These are phyloP conservation scores for Xylaria multiplex DNA, from an alignment of 2,329 filamentous ascomycete genomes.

Conservation along the genomic window DNA sequence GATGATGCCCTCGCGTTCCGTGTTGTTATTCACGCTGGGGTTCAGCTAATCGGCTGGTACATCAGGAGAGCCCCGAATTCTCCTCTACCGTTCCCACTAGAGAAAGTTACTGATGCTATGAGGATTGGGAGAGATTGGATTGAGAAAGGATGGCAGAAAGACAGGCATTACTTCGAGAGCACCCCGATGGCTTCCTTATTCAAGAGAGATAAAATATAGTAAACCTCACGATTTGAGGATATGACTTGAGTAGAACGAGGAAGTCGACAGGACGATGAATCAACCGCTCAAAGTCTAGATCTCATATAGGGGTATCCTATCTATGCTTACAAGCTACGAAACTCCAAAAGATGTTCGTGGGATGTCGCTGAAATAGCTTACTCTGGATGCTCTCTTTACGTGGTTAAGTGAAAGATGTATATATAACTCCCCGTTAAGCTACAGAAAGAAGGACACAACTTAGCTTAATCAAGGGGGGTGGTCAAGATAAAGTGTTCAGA, in stretches of 20 bases:
- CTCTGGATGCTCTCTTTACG: too few relatives aligned
- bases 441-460: too few relatives aligned
- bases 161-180: conserved; percentile 6
- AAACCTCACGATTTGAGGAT: not conserved
- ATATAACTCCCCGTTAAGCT: too few relatives aligned
- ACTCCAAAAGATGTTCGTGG: too few relatives aligned
- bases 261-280: not conserved
- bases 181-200: conserved; percentile 15
- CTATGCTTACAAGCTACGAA: too few relatives aligned
- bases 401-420: too few relatives aligned
- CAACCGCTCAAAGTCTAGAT: not conserved
- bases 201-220: not conserved
- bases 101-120: conserved; percentile 17
- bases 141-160: conserved; percentile 21
- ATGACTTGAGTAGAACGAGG: not conserved
- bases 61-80: conserved; percentile 15
- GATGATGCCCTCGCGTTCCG: conserved; percentile 52
- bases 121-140: conserved; percentile 26
- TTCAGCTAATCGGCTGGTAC: conserved; percentile 49
- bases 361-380: too few relatives aligned
- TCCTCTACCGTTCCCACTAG: not conserved
- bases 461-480: too few relatives aligned
- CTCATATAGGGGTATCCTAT: too few relatives aligned
- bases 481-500: too few relatives aligned
- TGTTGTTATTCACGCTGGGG: conserved; percentile 53